Conservation (phyloP, 345 rosid species). For the Corchorus olitorius region DNA sequence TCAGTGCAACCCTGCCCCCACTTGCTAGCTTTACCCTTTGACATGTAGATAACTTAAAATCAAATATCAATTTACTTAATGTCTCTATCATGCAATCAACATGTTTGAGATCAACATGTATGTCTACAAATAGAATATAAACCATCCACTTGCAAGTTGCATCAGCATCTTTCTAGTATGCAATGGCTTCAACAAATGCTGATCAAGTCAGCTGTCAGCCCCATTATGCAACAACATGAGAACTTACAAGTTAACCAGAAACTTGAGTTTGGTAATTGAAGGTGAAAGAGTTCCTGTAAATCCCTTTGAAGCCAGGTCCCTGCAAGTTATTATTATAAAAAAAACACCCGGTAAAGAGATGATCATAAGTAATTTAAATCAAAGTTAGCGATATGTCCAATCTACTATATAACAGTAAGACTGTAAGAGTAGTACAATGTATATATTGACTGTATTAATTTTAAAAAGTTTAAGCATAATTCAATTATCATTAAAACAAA, state of each 20-base stretch:
- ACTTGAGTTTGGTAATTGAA: conserved; percentile 68
- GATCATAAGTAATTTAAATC: too few relatives aligned
- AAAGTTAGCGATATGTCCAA: too few relatives aligned
- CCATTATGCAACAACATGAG: conserved; percentile 4
- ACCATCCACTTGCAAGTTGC: neutral
- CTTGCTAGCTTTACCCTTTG: neutral
- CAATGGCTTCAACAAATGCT: neutral
- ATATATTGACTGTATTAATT: too few relatives aligned
- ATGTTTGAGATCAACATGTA: neutral
- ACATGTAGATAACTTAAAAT: neutral
- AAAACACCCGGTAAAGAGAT: too few relatives aligned
- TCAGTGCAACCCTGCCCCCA: neutral
- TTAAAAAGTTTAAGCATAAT: neutral
- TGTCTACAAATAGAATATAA: neutral
- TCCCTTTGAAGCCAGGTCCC: conserved; percentile 72
- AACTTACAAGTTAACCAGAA: conserved; percentile 72
- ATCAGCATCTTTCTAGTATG: neutral
- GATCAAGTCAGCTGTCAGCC: neutral
- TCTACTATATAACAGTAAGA: too few relatives aligned
- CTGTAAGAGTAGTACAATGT: too few relatives aligned
- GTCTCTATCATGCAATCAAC: neutral
- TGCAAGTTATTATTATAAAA: conserved; percentile 28
- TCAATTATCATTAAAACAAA: conserved; percentile 8
- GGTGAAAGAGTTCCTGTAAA: conserved; percentile 80
- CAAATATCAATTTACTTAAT: neutral